Evolutionary conservation across 139 green algal species (phyloP).

Genomic region (Chlorella vulgaris): DNA sequence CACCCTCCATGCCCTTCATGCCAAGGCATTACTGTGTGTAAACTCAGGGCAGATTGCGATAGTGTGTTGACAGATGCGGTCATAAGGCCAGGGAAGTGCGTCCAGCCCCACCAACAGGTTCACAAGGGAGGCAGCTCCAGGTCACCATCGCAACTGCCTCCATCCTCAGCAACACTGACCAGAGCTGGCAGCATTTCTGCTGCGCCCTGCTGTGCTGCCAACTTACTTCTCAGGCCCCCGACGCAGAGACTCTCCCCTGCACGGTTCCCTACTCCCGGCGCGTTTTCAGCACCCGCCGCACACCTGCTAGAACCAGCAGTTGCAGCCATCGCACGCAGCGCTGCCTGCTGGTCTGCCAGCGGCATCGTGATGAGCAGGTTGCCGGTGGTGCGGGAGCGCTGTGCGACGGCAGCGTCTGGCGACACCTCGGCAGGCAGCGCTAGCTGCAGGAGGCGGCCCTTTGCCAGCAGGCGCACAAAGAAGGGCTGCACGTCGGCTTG

Average conservation of each 20-base stretch:
- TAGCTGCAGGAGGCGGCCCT: constrained; percentile 87
- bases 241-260: no score
- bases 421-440: constrained; percentile 76
- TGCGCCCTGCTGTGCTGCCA: not conserved
- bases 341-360: constrained; percentile 42
- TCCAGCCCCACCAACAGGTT: no score
- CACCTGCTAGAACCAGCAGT: not conserved
- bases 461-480: constrained; percentile 82
- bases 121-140: no score
- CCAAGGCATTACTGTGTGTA: no score
- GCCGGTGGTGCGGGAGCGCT: constrained; percentile 67
- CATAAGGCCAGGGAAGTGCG: no score
- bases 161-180: not conserved
- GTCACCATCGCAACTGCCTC: no score
- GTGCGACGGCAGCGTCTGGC: constrained; percentile 60
- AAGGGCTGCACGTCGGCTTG: constrained; percentile 83
- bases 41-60: no score
- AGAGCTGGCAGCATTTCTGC: not conserved
- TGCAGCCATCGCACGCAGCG: not conserved
- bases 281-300: not conserved
- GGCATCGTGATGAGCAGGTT: constrained; percentile 82
- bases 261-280: not conserved
- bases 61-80: no score
- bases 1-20: no score
- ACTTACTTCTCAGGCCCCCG: no score